These are phyloP conservation scores for Fallopia convolvulus DNA, from an alignment of 148 eudicot species.

Conservation along the genomic window DNA sequence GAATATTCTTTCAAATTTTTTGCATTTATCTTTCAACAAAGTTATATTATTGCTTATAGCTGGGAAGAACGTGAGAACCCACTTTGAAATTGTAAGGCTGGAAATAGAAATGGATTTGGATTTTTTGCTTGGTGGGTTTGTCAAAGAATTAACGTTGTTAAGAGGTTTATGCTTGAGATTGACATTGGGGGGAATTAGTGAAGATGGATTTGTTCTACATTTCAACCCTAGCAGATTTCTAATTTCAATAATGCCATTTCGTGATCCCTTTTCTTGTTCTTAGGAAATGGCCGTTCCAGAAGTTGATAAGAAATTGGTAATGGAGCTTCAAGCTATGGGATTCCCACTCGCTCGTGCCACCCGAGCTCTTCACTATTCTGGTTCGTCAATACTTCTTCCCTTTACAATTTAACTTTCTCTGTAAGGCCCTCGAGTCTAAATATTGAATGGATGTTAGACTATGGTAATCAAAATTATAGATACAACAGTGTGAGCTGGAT, in stretches of 20 bases:
- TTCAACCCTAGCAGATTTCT: background rate
- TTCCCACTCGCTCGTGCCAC: constrained; percentile 53
- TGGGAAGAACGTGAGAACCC: too few species aligned
- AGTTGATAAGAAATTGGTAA: constrained; percentile 48
- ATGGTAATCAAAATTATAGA: background rate
- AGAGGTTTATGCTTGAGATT: too few species aligned
- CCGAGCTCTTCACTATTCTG: constrained; percentile 60
- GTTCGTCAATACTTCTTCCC: constrained; percentile 26
- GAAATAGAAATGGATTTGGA: too few species aligned
- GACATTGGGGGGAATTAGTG: too few species aligned
- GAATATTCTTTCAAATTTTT: background rate
- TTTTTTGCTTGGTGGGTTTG: too few species aligned
- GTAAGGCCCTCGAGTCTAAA: background rate
- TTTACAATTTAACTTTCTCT: background rate
- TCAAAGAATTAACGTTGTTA: too few species aligned
- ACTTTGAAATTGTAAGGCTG: too few species aligned
- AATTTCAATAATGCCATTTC: background rate
- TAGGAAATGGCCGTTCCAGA: constrained; percentile 59
- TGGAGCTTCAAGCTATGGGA: constrained; percentile 69
- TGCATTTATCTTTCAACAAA: too few species aligned
- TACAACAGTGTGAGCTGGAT: background rate
- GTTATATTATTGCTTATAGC: too few species aligned
- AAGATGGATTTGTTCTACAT: too few species aligned
- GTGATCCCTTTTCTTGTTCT: constrained; percentile 11
- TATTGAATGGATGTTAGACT: background rate